Percentiles rank a stretch among this genome's conserved stretches.
Evolutionary conservation across 192 early-diverging fungal species (phyloP).

Genomic region (Kickxella alabastrina): DNA sequence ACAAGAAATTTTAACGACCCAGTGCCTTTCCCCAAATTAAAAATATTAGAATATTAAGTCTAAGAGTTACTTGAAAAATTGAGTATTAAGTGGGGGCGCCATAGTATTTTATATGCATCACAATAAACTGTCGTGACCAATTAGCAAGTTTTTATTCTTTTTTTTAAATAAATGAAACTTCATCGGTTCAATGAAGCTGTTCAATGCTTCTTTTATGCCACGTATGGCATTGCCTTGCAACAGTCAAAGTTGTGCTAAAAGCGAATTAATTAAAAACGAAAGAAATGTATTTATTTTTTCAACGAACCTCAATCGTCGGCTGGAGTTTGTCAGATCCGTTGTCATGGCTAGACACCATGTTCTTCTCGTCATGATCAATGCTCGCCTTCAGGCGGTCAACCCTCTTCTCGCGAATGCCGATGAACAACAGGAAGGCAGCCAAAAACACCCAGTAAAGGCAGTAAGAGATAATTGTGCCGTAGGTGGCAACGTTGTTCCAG

Average conservation of each 20-base stretch:
- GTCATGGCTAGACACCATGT: slow-evolving; percentile 2
- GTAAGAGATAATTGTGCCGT: slow-evolving; percentile 72
- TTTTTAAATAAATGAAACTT: not conserved
- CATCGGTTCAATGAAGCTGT: not conserved
- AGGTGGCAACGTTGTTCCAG: slow-evolving; percentile 72
- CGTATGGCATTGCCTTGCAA: too few relatives aligned
- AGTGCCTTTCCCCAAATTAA: not conserved
- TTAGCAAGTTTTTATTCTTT: not conserved
- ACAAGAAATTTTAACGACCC: not conserved
- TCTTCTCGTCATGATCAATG: not conserved
- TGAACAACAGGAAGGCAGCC: slow-evolving; percentile 44
- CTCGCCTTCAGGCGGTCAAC: slow-evolving; percentile 4
- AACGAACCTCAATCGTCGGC: not conserved
- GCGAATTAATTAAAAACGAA: too few relatives aligned
- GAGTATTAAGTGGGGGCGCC: too few relatives aligned
- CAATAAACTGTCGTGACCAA: too few relatives aligned
- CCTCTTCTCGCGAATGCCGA: slow-evolving; percentile 25
- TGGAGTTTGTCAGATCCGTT: slow-evolving; percentile 11
- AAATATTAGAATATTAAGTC: not conserved
- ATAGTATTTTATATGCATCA: too few relatives aligned
- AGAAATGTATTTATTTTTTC: not conserved
- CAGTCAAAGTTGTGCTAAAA: too few relatives aligned
- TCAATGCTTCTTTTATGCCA: too few relatives aligned
- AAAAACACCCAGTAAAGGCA: slow-evolving; percentile 74
- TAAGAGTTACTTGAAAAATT: too few relatives aligned